These are phyloP conservation scores for Xerocomus amazonicus DNA, from an alignment of 1,284 basidiomycete species.

Conservation along the genomic window DNA sequence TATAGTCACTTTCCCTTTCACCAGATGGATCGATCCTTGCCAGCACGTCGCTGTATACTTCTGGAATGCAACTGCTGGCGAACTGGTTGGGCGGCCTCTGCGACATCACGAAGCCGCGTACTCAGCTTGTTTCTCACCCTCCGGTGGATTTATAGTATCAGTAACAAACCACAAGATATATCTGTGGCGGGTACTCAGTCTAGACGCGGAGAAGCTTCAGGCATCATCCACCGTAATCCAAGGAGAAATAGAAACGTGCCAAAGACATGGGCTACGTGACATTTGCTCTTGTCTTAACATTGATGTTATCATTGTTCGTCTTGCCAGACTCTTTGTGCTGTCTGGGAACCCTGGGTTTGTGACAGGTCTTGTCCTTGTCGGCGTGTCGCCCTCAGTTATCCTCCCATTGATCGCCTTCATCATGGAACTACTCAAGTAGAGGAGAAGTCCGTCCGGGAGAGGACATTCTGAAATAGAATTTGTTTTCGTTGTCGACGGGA, in stretches of 20 bases:
- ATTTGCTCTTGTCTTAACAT: conserved; percentile 23
- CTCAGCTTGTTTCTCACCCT: neutral
- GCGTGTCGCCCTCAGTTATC: conserved; percentile 8
- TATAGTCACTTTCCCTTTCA: no score
- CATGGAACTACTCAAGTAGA: conserved; percentile 1
- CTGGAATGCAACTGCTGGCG: neutral
- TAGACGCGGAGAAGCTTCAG: conserved; percentile 25
- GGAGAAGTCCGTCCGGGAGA: neutral
- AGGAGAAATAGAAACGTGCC: conserved; percentile 12
- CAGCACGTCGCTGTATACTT: neutral
- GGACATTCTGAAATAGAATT: neutral
- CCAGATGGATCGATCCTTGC: neutral
- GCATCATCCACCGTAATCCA: conserved; percentile 5
- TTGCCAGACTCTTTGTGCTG: conserved; percentile 11
- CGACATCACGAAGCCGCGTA: neutral
- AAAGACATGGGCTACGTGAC: conserved; percentile 11
- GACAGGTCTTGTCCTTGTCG: conserved; percentile 17
- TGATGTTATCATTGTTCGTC: neutral
- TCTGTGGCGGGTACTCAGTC: neutral
- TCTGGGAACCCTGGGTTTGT: conserved; percentile 17
- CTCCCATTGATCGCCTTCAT: conserved; percentile 5
- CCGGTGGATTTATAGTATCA: neutral
- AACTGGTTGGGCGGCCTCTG: neutral
- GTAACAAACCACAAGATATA: neutral
- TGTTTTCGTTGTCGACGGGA: no score